Percentiles rank a stretch among this genome's conserved stretches.
Conservation (phyloP, 2,329 filamentous ascomycete genomes). For the Botrytis paeoniae region DNA sequence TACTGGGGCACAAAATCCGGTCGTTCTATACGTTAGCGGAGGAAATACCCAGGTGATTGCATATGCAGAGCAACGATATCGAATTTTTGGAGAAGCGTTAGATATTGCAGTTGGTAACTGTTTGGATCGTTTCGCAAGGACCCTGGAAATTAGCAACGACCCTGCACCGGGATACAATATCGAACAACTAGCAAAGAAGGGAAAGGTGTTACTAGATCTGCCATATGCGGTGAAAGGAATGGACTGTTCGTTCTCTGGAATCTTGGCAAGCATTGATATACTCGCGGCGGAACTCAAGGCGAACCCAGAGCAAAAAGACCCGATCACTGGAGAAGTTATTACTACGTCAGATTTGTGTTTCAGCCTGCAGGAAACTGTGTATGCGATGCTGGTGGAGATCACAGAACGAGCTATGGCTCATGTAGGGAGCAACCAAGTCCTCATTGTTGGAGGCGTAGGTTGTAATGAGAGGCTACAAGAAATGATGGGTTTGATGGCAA, state of each 20-base stretch:
- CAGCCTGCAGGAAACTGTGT: constrained; percentile 91
- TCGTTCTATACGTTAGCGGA: constrained; percentile 92
- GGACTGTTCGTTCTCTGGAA: constrained; percentile 95
- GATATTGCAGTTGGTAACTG: constrained; percentile 98
- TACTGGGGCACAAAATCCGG: constrained; percentile 84
- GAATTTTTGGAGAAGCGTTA: constrained; percentile 96
- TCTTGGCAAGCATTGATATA: constrained; percentile 78
- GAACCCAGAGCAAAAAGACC: constrained; percentile 44
- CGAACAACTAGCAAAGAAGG: constrained; percentile 82
- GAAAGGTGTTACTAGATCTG: constrained; percentile 72
- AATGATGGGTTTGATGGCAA: constrained; percentile 98
- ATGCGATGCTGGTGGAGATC: constrained; percentile 96
- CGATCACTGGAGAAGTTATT: constrained; percentile 54
- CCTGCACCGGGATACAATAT: constrained; percentile 98
- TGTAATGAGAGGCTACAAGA: constrained; percentile 92
- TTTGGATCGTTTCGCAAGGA: constrained; percentile 90
- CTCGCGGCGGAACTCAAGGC: constrained; percentile 67
- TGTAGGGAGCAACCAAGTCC: constrained; percentile 82
- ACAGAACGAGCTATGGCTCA: constrained; percentile 98
- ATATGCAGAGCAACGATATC: constrained; percentile 89
- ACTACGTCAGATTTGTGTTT: constrained; percentile 89
- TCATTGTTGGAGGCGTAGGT: constrained; percentile 94
- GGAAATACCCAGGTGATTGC: constrained; percentile 98
- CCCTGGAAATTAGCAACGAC: constrained; percentile 88
- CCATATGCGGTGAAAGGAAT: constrained; percentile 98